Percentiles rank a stretch among this genome's conserved stretches.
These are phyloP conservation scores for Linum lewisii DNA, from an alignment of 345 rosid species.

Conservation along the genomic window DNA sequence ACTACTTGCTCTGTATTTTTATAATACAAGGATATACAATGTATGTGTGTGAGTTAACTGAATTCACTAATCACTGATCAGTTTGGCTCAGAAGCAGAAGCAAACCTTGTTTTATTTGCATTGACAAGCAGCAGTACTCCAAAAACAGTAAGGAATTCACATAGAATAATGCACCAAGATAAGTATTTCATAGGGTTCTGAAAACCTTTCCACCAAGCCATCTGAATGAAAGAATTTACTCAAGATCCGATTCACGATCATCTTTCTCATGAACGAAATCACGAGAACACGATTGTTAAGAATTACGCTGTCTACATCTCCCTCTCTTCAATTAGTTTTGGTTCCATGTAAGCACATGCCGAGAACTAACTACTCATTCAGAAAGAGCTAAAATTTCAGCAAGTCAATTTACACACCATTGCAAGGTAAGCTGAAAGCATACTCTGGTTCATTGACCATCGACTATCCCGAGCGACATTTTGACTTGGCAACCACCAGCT, in stretches of 20 bases:
- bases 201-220: too few relatives aligned
- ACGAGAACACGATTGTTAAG: neutral
- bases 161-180: neutral
- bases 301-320: neutral
- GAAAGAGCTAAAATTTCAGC: neutral
- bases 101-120: neutral
- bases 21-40: neutral
- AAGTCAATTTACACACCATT: neutral
- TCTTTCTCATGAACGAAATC: neutral
- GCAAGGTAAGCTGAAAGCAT: neutral
- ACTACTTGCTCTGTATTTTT: too few relatives aligned
- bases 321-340: neutral
- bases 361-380: neutral
- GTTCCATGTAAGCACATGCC: neutral
- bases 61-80: neutral
- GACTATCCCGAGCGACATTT: conserved; percentile 30
- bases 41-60: neutral
- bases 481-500: conserved; percentile 33
- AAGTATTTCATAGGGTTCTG: neutral
- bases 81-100: neutral
- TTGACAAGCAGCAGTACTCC: neutral
- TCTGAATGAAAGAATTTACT: neutral
- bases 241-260: neutral
- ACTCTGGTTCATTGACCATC: neutral
- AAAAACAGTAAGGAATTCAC: neutral